These are phyloP conservation scores for Podila verticillata DNA, from an alignment of 192 early-diverging fungal species.

Conservation along the genomic window DNA sequence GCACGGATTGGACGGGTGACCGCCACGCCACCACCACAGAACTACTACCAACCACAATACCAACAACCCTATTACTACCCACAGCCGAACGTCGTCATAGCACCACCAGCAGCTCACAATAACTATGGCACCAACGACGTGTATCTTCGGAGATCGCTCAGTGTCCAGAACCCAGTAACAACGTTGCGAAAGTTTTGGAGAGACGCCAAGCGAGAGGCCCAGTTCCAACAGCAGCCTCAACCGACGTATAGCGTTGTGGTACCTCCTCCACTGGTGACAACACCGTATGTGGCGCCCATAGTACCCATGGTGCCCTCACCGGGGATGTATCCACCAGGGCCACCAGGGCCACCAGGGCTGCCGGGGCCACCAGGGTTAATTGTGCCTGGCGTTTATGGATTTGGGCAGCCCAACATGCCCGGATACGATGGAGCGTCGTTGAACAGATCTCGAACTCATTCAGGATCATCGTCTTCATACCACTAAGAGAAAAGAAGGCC, in stretches of 20 bases:
- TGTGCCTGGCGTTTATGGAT: neutral
- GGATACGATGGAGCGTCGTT: neutral
- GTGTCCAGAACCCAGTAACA: neutral
- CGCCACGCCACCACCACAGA: neutral
- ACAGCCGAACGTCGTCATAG: neutral
- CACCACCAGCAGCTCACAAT: neutral
- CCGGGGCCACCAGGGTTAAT: neutral
- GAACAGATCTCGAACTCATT: neutral
- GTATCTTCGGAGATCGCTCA: neutral
- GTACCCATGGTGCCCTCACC: neutral
- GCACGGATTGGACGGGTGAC: neutral
- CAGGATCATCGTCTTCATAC: neutral
- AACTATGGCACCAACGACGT: neutral
- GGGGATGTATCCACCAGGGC: neutral
- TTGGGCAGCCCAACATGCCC: neutral
- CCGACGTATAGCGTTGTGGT: neutral
- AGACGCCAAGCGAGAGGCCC: neutral
- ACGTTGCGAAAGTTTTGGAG: neutral
- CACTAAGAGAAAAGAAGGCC: neutral
- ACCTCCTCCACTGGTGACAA: neutral
- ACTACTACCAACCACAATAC: neutral
- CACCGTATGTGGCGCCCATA: neutral
- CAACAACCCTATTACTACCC: neutral
- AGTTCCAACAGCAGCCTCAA: neutral
- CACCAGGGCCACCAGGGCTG: neutral